Percentiles rank a stretch among this genome's conserved stretches.
phyloP scores from a whole-genome alignment of 306 rosid genomes.

The Quercus alba region DNA sequence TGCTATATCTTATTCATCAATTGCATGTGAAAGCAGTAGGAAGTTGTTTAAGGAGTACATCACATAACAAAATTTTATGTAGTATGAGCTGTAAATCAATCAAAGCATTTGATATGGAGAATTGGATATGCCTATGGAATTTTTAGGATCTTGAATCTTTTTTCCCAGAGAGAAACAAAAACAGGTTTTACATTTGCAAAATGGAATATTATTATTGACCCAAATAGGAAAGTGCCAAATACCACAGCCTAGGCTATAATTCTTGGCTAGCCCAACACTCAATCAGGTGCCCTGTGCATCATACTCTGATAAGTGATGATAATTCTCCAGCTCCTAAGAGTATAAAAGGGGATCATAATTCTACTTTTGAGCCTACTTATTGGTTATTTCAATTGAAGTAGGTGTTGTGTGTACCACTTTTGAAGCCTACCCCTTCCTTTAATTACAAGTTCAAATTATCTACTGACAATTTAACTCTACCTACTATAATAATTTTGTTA shows the following conservation, averaged over 20 bases:
- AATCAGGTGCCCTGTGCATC: conserved; percentile 31
- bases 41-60: not conserved
- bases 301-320: not conserved
- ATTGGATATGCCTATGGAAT: too few relatives aligned
- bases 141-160: not conserved
- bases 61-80: not conserved
- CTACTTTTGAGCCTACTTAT: not conserved
- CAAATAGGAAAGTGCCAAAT: not conserved
- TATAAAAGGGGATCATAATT: not conserved
- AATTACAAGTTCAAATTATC: too few relatives aligned
- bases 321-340: too few relatives aligned
- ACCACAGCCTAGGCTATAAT: not conserved
- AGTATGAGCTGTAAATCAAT: not conserved
- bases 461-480: too few relatives aligned
- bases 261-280: not conserved
- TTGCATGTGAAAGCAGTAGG: not conserved
- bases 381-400: too few relatives aligned
- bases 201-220: not conserved
- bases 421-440: too few relatives aligned
- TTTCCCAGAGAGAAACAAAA: not conserved
- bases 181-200: not conserved
- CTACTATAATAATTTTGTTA: too few relatives aligned
- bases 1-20: not conserved
- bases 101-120: not conserved
- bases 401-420: too few relatives aligned